These are phyloP conservation scores for Arctium minus DNA, from an alignment of 129 eudicot species.

Conservation along the genomic window DNA sequence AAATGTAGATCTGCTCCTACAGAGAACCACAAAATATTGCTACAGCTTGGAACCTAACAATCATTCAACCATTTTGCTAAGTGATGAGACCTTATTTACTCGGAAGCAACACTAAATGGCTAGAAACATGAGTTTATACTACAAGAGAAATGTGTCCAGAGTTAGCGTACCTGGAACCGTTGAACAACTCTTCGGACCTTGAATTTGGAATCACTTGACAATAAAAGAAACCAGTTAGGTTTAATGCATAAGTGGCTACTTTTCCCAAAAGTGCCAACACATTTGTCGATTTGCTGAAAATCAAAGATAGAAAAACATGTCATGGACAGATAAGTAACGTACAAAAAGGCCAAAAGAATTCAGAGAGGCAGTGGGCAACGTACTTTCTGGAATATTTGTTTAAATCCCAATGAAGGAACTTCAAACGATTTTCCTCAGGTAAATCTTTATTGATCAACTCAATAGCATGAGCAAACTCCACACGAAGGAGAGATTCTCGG, in stretches of 20 bases:
- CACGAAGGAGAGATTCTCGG: slow-evolving; percentile 82
- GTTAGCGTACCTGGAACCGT: slow-evolving; percentile 34
- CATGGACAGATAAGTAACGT: slow-evolving; percentile 8
- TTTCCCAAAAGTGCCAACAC: slow-evolving; percentile 65
- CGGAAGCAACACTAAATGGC: too few species aligned
- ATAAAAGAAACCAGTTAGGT: slow-evolving; percentile 74
- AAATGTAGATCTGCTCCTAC: too few species aligned
- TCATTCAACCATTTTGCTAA: too few species aligned
- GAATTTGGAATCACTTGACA: slow-evolving; percentile 60
- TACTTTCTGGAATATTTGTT: slow-evolving; percentile 82
- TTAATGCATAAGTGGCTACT: slow-evolving; percentile 79
- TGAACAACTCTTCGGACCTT: slow-evolving; percentile 30
- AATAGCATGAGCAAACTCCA: slow-evolving; percentile 83
- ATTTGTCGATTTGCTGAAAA: slow-evolving; percentile 65
- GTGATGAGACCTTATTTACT: too few species aligned
- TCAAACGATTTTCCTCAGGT: slow-evolving; percentile 68
- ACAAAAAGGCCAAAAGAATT: background rate
- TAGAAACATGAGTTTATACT: background rate
- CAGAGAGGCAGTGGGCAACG: background rate
- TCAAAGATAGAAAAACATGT: background rate
- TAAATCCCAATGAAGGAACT: slow-evolving; percentile 93
- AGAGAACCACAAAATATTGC: background rate
- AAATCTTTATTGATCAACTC: slow-evolving; percentile 67
- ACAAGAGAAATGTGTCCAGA: background rate
- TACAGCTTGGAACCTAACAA: background rate